phyloP scores from a whole-genome alignment of 169 alveolate genomes.

The Plasmodium coatneyi region DNA sequence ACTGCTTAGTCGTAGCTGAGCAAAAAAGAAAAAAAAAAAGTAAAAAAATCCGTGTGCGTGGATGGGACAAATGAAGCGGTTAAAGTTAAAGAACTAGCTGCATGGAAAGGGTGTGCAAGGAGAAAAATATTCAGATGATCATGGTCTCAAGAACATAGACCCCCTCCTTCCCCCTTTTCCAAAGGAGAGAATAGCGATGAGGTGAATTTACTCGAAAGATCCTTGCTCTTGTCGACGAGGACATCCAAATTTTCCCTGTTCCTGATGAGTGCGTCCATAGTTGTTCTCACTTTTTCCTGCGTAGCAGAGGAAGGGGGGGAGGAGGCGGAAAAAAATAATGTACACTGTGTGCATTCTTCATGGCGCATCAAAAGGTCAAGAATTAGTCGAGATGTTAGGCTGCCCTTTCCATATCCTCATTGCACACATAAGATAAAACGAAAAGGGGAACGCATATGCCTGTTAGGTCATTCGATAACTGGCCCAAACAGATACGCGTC shows the following conservation, averaged over 20 bases:
- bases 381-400: no score
- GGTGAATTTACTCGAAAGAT: conserved; percentile 58
- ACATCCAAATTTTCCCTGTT: conserved; percentile 75
- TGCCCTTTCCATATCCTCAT: no score
- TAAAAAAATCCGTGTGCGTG: not conserved
- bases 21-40: not conserved
- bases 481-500: not conserved
- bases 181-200: not conserved
- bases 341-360: not conserved
- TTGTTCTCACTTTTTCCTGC: conserved; percentile 70
- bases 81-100: not conserved
- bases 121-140: not conserved
- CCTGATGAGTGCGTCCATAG: conserved; percentile 73
- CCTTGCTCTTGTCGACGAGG: conserved; percentile 75
- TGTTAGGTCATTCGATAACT: not conserved
- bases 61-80: not conserved
- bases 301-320: not conserved
- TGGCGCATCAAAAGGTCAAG: not conserved
- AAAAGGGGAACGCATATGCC: not conserved
- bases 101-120: not conserved
- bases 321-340: not conserved
- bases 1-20: conserved; percentile 67
- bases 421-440: not conserved
- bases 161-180: not conserved
- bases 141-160: not conserved